Evolutionary conservation across 225 moss, liverwort and hornwort species (phyloP).

Genomic region (Takakia lepidozioides): DNA sequence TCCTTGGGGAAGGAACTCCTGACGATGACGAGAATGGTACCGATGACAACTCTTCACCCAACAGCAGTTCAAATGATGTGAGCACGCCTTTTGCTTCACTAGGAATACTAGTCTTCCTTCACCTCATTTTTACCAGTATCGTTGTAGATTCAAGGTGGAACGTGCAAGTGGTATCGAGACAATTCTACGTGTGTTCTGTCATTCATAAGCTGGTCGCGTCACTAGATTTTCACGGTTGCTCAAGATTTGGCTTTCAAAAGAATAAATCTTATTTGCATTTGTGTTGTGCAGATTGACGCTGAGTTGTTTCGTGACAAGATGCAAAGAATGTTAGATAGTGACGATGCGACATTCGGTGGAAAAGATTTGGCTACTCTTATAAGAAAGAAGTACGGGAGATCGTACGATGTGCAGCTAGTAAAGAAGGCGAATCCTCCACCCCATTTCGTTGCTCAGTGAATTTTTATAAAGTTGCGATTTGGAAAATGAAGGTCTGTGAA

Average conservation of each 20-base stretch:
- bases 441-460: too few relatives aligned
- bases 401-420: conserved; percentile 92
- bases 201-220: neutral
- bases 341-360: conserved; percentile 87
- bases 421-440: conserved; percentile 61
- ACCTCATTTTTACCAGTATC: neutral
- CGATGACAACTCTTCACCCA: conserved; percentile 22
- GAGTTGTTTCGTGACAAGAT: conserved; percentile 79
- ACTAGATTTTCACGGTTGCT: neutral
- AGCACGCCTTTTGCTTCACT: neutral
- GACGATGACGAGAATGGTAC: conserved; percentile 21
- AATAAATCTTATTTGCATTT: conserved; percentile 8
- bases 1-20: conserved; percentile 31
- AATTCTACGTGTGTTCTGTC: too few relatives aligned
- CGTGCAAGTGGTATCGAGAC: neutral
- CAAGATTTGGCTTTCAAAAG: neutral
- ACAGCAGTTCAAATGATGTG: conserved; percentile 28
- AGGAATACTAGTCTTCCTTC: neutral
- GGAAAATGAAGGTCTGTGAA: too few relatives aligned
- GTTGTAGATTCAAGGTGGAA: neutral
- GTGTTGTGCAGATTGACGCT: conserved; percentile 42
- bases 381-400: conserved; percentile 94
- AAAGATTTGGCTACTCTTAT: conserved; percentile 91
- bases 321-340: conserved; percentile 82
- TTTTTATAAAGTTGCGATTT: too few relatives aligned